A percentile compares a stretch with the other conserved stretches of the same genome.
Conservation (phyloP, 169 alveolate species). For the Fabrea salina region DNA sequence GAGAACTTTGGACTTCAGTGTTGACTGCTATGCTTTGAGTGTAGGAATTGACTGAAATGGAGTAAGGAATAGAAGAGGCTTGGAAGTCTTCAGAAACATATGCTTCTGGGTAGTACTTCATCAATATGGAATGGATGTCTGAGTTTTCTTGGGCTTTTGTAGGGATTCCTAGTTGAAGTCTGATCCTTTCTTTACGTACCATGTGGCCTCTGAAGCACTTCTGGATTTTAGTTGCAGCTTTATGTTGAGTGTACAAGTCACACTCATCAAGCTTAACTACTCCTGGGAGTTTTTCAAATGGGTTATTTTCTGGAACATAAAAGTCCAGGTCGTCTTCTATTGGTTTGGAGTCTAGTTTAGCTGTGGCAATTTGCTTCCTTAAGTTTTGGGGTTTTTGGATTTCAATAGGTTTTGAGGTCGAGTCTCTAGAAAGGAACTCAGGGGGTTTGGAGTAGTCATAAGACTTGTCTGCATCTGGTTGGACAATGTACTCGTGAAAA, state of each 20-base stretch:
- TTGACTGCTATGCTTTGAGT: no score
- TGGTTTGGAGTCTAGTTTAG: neutral
- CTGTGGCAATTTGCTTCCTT: neutral
- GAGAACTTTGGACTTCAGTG: no score
- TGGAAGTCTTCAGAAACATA: neutral
- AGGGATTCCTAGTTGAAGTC: neutral
- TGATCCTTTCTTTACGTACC: neutral
- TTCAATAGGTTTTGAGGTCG: neutral
- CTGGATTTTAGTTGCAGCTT: conserved; percentile 18
- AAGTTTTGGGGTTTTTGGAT: neutral
- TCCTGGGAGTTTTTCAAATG: neutral
- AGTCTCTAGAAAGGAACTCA: neutral
- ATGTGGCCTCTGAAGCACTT: neutral
- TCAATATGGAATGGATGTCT: conserved; percentile 1
- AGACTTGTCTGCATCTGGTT: neutral
- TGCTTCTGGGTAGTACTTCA: conserved; percentile 27
- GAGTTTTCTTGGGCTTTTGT: neutral
- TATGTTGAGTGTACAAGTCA: neutral
- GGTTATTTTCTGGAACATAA: neutral
- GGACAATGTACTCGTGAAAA: neutral
- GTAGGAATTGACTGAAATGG: no score
- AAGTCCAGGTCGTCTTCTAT: conserved; percentile 18
- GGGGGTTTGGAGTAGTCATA: neutral
- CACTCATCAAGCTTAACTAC: neutral
- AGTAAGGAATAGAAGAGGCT: no score